Base-by-base conservation (phyloP, 2,329 filamentous ascomycete genomes). In the Cladosporium sp. region DNA sequence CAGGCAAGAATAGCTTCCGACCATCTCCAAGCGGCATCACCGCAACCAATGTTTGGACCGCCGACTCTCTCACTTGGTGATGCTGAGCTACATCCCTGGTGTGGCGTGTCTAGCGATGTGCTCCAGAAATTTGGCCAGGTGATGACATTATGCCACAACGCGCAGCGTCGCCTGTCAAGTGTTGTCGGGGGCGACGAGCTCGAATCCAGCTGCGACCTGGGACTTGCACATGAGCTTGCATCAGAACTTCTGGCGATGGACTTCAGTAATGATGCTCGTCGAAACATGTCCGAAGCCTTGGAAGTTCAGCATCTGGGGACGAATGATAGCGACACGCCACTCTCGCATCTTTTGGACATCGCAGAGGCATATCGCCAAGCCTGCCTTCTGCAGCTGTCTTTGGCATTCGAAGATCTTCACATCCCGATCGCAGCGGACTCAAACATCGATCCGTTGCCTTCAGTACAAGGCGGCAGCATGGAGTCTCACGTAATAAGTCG, bases 361-460 rank as follows among this genome's bases (percentile, higher is more conserved):
- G 67, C 67, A 12, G 67, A 68, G 28, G 65, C 67, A 5, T 67
- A 66, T 33, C 65, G 67, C 2, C 65, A 65, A 21, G 62, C 67
- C 8, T 63, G 65, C 6, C 37, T 68, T 23, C 44, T 67, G 12
- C 67, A 68, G 52, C 29, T 68, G 14, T 64, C 64, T 35, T 33
- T 67, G 26, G 61, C 65, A 1, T 68, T 68, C 53, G 56, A 58
- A 6, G 65, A 65, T 16, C 50, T 68, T n/a, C 29, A 29, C 28
- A 7, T 62, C 46, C 35, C 28, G 11, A 26, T 23, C 14, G n/a
- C n/a, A 1, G 26, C 35, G 7, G 40, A 59, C 11, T 26, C 56
- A 18, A 46, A 10, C 26, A 7, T 59, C 10, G 37, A 16, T 10
- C 26, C 46, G 26, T 2, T 12, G 12, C 11, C 40, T 8, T 12